phyloP scores from a whole-genome alignment of 2,329 filamentous ascomycete species.

The Madurella fahalii region DNA sequence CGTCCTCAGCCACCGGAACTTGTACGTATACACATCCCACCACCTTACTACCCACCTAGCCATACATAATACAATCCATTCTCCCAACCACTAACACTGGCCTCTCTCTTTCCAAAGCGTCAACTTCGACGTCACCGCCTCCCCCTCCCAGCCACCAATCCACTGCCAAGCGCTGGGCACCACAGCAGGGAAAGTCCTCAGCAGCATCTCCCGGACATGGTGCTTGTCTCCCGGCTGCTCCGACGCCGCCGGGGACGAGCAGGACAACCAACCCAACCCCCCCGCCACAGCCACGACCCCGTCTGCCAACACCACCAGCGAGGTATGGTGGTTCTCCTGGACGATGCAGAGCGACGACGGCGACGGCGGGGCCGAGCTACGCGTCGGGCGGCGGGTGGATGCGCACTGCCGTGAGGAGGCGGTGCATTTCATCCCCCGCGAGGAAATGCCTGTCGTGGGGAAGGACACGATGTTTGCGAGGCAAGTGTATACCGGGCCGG shows the following conservation, averaged over 20 bases:
- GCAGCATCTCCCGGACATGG: slow-evolving; percentile 11
- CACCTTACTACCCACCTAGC: neutral
- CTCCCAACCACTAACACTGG: neutral
- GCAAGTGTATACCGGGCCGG: slow-evolving; percentile 19
- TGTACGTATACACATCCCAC: neutral
- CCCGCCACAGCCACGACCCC: neutral
- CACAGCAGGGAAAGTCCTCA: slow-evolving; percentile 10
- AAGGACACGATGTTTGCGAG: slow-evolving; percentile 6
- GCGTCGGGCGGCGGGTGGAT: slow-evolving; percentile 14
- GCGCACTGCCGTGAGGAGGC: slow-evolving; percentile 11
- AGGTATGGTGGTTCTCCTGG: slow-evolving; percentile 13
- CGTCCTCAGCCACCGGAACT: slow-evolving; percentile 20
- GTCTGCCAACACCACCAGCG: neutral
- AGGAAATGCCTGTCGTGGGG: slow-evolving; percentile 8
- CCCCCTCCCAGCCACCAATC: neutral
- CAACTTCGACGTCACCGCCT: slow-evolving; percentile 20
- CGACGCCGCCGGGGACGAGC: neutral
- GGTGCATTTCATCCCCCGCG: neutral
- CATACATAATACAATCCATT: neutral
- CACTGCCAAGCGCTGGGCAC: slow-evolving; percentile 22
- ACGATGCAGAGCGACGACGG: neutral
- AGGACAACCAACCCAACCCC: too few relatives aligned
- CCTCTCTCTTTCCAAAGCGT: slow-evolving; percentile 10
- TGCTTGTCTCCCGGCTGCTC: slow-evolving; percentile 8
- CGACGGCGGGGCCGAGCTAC: slow-evolving; percentile 8